A percentile compares a stretch with the other conserved stretches of the same genome.
phyloP scores from a whole-genome alignment of 768 basidiomycete genomes.

The Omphalotus guepiniiformis region DNA sequence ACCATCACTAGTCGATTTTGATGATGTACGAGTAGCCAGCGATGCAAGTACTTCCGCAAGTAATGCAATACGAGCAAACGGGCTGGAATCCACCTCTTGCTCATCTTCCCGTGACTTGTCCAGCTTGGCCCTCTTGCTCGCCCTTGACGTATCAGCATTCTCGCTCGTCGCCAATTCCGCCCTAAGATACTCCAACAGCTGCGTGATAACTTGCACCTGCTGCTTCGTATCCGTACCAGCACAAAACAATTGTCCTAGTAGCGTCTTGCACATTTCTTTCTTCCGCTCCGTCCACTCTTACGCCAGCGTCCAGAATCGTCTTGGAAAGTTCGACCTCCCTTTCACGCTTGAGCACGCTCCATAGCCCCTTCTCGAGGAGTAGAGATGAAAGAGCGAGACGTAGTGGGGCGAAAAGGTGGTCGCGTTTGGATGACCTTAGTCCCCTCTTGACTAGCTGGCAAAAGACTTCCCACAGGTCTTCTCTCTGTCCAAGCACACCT shows the following conservation, averaged over 20 bases:
- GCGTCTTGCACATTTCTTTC: conserved; percentile 35
- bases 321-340: conserved; percentile 54
- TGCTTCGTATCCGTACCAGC: conserved; percentile 30
- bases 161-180: conserved; percentile 43
- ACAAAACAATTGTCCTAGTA: not conserved
- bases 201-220: conserved; percentile 1
- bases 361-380: conserved; percentile 52
- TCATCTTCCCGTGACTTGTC: conserved; percentile 40
- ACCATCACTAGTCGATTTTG: conserved; percentile 16
- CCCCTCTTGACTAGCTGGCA: conserved; percentile 37
- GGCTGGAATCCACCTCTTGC: conserved; percentile 28
- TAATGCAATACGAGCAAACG: conserved; percentile 46
- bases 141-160: conserved; percentile 39
- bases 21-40: not conserved
- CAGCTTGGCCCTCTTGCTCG: conserved; percentile 61
- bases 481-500: not conserved
- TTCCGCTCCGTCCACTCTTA: not conserved
- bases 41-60: conserved; percentile 70
- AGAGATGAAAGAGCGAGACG: too few species aligned
- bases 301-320: conserved; percentile 41
- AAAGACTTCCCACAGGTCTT: conserved; percentile 28
- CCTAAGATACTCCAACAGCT: conserved; percentile 45
- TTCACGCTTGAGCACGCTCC: conserved; percentile 45
- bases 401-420: too few species aligned
- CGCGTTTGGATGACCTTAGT: too few species aligned